Evolutionary conservation across 2,329 filamentous ascomycete species (phyloP).

Genomic region (Xylaria sp.): DNA sequence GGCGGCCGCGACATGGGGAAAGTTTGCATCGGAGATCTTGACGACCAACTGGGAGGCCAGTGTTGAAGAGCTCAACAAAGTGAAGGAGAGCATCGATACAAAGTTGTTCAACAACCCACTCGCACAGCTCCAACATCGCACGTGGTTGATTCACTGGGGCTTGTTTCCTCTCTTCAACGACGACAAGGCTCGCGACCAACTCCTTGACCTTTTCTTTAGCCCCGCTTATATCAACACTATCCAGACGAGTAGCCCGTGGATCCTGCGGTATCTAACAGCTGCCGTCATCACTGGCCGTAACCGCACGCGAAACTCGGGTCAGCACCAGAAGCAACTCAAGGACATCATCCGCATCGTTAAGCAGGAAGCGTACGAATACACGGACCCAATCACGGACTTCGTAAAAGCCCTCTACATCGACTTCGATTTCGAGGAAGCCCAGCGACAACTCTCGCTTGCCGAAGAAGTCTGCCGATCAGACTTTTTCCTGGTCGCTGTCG

Average conservation of each 20-base stretch:
- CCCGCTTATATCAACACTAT: slow-evolving; percentile 99
- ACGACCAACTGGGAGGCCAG: slow-evolving; percentile 94
- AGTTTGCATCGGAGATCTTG: slow-evolving; percentile 94
- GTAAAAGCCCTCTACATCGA: slow-evolving; percentile 93
- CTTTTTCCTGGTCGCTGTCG: slow-evolving; percentile 89
- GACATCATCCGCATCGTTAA: slow-evolving; percentile 93
- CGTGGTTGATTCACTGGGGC: slow-evolving; percentile 97
- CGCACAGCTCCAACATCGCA: slow-evolving; percentile 93
- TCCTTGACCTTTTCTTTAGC: slow-evolving; percentile 97
- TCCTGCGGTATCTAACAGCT: slow-evolving; percentile 90
- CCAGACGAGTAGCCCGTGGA: slow-evolving; percentile 96
- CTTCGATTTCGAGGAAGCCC: slow-evolving; percentile 97
- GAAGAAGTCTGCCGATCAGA: slow-evolving; percentile 91
- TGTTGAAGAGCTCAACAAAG: slow-evolving; percentile 88
- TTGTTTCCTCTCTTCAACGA: slow-evolving; percentile 99
- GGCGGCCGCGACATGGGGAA: slow-evolving; percentile 94
- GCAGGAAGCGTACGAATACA: slow-evolving; percentile 98
- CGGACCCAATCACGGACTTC: slow-evolving; percentile 94
- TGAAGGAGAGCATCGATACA: slow-evolving; percentile 90
- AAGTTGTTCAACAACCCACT: slow-evolving; percentile 96
- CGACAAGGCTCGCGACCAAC: slow-evolving; percentile 84
- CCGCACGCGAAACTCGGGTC: slow-evolving; percentile 78
- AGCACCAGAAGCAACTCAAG: slow-evolving; percentile 98
- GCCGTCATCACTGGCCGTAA: slow-evolving; percentile 93
- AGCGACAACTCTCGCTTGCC: slow-evolving; percentile 82